A percentile compares a stretch with the other conserved stretches of the same genome.
phyloP scores from a whole-genome alignment of 108 stramenopile species.

The Stephanodiscus triporus region DNA sequence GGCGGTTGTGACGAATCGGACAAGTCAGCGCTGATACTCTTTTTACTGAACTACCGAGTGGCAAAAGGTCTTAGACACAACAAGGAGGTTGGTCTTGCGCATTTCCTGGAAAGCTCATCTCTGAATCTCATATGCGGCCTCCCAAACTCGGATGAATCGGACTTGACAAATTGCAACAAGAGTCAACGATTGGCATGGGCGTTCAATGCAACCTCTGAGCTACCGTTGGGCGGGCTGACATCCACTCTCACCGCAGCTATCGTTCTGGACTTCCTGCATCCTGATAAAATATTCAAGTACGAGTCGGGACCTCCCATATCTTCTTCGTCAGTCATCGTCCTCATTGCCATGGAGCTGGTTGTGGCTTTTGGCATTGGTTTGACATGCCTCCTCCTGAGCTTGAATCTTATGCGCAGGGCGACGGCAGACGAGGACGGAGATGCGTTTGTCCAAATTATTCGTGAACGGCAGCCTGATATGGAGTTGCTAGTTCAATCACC shows the following conservation, averaged over 20 bases:
- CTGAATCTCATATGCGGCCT: conserved; percentile 47
- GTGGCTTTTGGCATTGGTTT: conserved; percentile 56
- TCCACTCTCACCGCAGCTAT: conserved; percentile 59
- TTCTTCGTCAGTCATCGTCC: conserved; percentile 46
- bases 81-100: conserved; percentile 34
- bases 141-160: conserved; percentile 35
- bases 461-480: conserved; percentile 25
- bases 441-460: conserved; percentile 28
- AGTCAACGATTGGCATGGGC: conserved; percentile 37
- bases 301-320: conserved; percentile 56
- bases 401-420: conserved; percentile 51
- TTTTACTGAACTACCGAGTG: conserved; percentile 49
- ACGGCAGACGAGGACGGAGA: conserved; percentile 50
- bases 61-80: conserved; percentile 42
- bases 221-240: conserved; percentile 38
- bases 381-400: conserved; percentile 52
- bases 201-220: conserved; percentile 36
- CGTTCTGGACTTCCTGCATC: conserved; percentile 39
- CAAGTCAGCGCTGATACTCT: conserved; percentile 16
- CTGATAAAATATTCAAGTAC: conserved; percentile 44
- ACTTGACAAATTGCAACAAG: conserved; percentile 31
- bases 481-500: conserved; percentile 31
- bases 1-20: conserved; percentile 33
- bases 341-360: conserved; percentile 58
- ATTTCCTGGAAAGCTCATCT: conserved; percentile 36